These are phyloP conservation scores for Fraxinus platypoda DNA, from an alignment of 305 asterid genomes.

Conservation along the genomic window DNA sequence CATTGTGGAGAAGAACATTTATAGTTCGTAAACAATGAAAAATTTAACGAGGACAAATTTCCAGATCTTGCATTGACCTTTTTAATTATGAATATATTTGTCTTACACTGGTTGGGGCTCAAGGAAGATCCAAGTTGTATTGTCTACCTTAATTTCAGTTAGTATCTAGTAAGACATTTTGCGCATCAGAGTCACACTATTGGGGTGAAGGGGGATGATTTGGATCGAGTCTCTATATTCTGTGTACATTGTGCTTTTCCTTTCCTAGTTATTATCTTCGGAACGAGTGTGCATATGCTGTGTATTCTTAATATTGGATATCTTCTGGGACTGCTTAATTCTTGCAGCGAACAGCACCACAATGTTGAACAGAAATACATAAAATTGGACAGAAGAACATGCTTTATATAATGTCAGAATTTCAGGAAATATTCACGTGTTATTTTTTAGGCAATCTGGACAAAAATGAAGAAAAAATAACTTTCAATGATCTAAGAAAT, in stretches of 20 bases:
- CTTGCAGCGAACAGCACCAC: not conserved
- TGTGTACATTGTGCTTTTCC: not conserved
- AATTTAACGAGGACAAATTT: not conserved
- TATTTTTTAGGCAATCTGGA: not conserved
- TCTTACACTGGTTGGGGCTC: not conserved
- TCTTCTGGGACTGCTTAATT: not conserved
- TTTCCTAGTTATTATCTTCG: not conserved
- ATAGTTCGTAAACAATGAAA: not conserved
- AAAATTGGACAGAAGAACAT: not conserved
- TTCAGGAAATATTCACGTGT: not conserved
- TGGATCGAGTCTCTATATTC: not conserved
- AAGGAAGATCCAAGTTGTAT: not conserved
- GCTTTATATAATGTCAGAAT: not conserved
- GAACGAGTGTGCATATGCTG: not conserved
- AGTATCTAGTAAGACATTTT: not conserved
- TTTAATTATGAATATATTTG: not conserved
- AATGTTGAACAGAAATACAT: not conserved
- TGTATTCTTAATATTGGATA: not conserved
- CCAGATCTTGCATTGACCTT: not conserved
- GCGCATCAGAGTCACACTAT: not conserved
- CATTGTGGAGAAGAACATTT: not conserved
- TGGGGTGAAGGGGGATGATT: not conserved
- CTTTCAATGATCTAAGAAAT: not conserved
- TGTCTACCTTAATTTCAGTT: not conserved
- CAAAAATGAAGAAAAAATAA: not conserved